Base-by-base conservation (phyloP, 1,284 basidiomycete genomes). In the Rhodotorula sp. region DNA sequence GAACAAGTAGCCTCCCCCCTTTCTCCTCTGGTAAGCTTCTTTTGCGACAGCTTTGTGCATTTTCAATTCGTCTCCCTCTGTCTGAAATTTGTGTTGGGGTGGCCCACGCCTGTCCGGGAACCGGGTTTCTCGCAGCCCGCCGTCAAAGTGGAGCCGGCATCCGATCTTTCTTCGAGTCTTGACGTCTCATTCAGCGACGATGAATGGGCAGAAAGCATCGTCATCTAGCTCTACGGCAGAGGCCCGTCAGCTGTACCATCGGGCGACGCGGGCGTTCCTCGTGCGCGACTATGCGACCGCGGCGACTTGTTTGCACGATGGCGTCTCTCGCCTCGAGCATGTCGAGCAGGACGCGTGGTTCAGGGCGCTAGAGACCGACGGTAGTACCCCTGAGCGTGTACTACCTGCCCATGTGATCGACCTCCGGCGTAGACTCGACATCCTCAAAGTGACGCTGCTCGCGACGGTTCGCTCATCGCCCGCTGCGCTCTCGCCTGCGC, bases 371-470 rank as follows among this genome's bases (percentile, higher is more conserved):
- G 30, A 22, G 10, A 8, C 24, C 0, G n/a, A 22, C 1, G 29
- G 20, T 3, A 46, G 37, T 6, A 12, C 59, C 6, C 48, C 60
- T 3, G 33, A 37, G 33, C 33, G 33, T 37, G 33, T 26, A 15
- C 26, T 30, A 6, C 53, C 53, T 26, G 53, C 26, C n/a, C 12
- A 54, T 26, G 53, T 42, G 37, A 14, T 54, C 29, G 45, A 55
- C 2, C 54, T 54, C 15, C 48, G 45, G n/a, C 58, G 74, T 4
- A 51, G 58, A n/a, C 63, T 74, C 57, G 68, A 63, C 26, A 64
- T 72, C 64, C 66, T 75, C 37, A 37, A 60, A 14, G 60, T 71
- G 42, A 75, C 74, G 33, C 68, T 73, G 59, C 66, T 75, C 60
- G 74, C 74, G 26, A 75, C 74, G 15, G 59, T 71, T 45, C 67